These are phyloP conservation scores for Sugiyamaella grinbergsii DNA, from an alignment of 1,139 yeast species.

Conservation along the genomic window DNA sequence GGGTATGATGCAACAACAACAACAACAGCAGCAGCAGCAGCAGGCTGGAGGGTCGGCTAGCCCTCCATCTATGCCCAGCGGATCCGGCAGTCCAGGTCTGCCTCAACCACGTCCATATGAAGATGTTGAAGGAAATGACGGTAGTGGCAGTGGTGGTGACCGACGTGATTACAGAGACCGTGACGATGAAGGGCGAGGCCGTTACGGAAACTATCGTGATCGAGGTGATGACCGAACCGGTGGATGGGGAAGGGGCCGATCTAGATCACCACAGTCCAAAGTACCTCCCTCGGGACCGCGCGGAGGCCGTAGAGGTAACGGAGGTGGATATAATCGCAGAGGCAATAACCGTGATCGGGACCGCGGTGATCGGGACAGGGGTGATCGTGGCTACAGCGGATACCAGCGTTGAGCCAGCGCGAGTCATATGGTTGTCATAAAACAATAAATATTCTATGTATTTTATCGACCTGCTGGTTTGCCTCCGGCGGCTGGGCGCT, in stretches of 20 bases:
- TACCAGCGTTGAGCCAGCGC: conserved; percentile 29
- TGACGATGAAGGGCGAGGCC: conserved; percentile 29
- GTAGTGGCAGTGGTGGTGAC: conserved; percentile 26
- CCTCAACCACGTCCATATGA: conserved; percentile 19
- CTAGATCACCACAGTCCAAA: conserved; percentile 8
- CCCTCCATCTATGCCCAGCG: conserved; percentile 23
- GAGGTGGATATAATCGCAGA: conserved; percentile 24
- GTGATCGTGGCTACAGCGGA: conserved; percentile 9
- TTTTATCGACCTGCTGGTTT: too few relatives aligned
- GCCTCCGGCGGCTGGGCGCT: too few relatives aligned
- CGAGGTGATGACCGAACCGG: conserved; percentile 26
- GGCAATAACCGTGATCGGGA: conserved; percentile 29
- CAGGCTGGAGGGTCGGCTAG: conserved; percentile 24
- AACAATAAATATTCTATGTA: neutral
- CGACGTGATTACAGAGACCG: conserved; percentile 23
- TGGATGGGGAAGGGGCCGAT: conserved; percentile 15
- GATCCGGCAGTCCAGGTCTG: conserved; percentile 6
- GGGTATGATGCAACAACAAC: conserved; percentile 21
- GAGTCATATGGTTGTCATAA: too few relatives aligned
- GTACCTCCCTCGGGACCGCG: conserved; percentile 16
- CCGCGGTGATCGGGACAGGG: conserved; percentile 19
- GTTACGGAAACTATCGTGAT: conserved; percentile 33
- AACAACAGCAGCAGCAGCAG: conserved; percentile 13
- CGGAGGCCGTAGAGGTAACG: conserved; percentile 24
- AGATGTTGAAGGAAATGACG: conserved; percentile 22